Base-by-base conservation (phyloP, 163 green algal species). In the Prototheca wickerhamii region DNA sequence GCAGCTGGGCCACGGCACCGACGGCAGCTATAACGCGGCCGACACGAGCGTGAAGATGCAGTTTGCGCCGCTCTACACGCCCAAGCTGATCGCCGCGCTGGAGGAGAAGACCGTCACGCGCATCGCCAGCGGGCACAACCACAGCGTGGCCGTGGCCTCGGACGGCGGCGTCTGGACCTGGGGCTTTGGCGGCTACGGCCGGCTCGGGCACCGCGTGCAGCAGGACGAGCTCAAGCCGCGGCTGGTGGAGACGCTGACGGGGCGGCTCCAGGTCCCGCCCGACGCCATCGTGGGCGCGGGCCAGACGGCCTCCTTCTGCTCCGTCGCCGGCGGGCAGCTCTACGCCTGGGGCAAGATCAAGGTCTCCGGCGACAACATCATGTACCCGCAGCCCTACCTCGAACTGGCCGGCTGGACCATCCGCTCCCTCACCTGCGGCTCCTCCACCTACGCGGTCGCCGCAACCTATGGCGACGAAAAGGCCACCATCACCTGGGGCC, bases 301-400 rank as follows among this genome's bases (percentile, higher is more conserved):
- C 3, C 60, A 60, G 4, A 84, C 73, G 5, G 71, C 74, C 52
- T 78, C 77, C 51, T 86, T 84, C 68, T 79, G 68, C 53, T 79
- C 68, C 34, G 76, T 79, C 46, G 61, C 74, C 20, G 76, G 75
- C 26, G 77, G 75, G 12, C 80, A 87, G 73, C 65, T 97, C 51
- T 95, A 91, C 72, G 77, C 75, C 3, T 97, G 89, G 82, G 92
- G 92, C 71, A 95, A 95, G 78, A 69, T 96, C 26, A 96, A 98
- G 80, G 71, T 76, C 15, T 82, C 65, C 21, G 79, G 83, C 29
- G 87, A 94, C 79, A 89, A 82, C 76, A 70, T 79, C 28, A 95
- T 88, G 76, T 92, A 91, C 67, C 86, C 87, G 30, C 77, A 73
- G 25, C 75, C 80, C 3, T 76, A 90, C 44, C 68, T 85, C 61